Base-by-base conservation (phyloP, 2,329 filamentous ascomycete genomes). In the Alternaria sp. region DNA sequence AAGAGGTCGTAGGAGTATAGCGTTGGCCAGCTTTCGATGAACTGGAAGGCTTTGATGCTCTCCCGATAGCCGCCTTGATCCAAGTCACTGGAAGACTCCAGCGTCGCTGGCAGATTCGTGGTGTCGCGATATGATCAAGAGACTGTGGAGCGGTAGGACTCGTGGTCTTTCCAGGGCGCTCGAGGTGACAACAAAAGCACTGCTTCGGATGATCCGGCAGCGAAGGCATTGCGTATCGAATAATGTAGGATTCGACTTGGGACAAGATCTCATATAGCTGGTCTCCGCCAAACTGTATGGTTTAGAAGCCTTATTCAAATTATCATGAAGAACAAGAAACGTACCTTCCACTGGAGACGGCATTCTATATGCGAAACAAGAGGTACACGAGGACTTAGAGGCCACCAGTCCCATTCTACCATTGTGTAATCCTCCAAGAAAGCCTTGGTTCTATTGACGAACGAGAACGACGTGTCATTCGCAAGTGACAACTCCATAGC, bases 381-480 rank as follows among this genome's bases (percentile, higher is more conserved):
- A 5, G 33, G 33, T 41, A 41, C 2, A 2, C 33, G 7, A 41
- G 33, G 33, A 41, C 15, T 15, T 41, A 41, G 3, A 0, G 33
- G 33, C 33, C 33, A 41, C 33, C 33, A 41, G 1, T 41, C 33
- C 33, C 33, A 41, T 41, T 41, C 33, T 4, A 2, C 15, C 15
- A 9, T 41, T 0, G 33, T 41, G 0, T 5, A 1, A 9, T 41
- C 15, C 4, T 41, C 33, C 1, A 41, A 2, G 0, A 3, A 41
- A 2, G 33, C 7, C 33, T 41, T 9, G 8, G 4, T 41, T 7
- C 0, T 33, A 6, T 33, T 33, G 1, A 3, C 28, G 2, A 30
- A 5, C n/a, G n/a, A n/a, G n/a, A 10, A 9, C 2, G 25, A 26
- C 2, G 25, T 26, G 4, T 26, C 25, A 3, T 26, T 26, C 25